These are phyloP conservation scores for Echites panduratus DNA, from an alignment of 257 asterid genomes.

Conservation along the genomic window DNA sequence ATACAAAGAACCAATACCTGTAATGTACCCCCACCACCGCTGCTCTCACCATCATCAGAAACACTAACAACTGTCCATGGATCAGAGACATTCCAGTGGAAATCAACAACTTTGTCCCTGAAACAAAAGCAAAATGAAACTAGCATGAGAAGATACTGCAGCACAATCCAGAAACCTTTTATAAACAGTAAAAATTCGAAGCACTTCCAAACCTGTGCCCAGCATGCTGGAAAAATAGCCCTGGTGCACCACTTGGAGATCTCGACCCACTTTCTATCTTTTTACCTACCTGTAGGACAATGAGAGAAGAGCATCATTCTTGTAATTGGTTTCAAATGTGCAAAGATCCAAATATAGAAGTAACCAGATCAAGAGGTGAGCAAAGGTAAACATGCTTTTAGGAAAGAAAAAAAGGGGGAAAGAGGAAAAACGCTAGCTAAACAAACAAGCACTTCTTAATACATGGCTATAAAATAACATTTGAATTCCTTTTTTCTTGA, in stretches of 20 bases:
- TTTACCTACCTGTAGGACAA: conserved; percentile 54
- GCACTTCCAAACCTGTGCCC: conserved; percentile 82
- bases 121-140: conserved; percentile 6
- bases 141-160: background rate
- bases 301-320: background rate
- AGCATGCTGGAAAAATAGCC: conserved; percentile 96
- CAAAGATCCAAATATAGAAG: background rate
- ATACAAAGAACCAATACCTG: too few relatives aligned
- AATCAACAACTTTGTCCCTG: conserved; percentile 94
- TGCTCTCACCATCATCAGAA: conserved; percentile 78
- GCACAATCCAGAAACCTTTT: background rate
- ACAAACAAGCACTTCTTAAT: background rate
- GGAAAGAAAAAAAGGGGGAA: background rate
- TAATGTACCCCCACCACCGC: conserved; percentile 91
- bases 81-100: conserved; percentile 86
- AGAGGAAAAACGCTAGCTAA: background rate
- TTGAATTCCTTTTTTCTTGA: background rate
- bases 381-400: background rate
- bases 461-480: background rate
- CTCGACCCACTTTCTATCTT: conserved; percentile 50
- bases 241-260: conserved; percentile 56
- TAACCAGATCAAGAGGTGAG: background rate
- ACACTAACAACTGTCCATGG: conserved; percentile 96
- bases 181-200: background rate
- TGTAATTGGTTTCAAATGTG: background rate